phyloP scores from a whole-genome alignment of 1,139 yeast genomes.

The Suhomyces panamericanus region DNA sequence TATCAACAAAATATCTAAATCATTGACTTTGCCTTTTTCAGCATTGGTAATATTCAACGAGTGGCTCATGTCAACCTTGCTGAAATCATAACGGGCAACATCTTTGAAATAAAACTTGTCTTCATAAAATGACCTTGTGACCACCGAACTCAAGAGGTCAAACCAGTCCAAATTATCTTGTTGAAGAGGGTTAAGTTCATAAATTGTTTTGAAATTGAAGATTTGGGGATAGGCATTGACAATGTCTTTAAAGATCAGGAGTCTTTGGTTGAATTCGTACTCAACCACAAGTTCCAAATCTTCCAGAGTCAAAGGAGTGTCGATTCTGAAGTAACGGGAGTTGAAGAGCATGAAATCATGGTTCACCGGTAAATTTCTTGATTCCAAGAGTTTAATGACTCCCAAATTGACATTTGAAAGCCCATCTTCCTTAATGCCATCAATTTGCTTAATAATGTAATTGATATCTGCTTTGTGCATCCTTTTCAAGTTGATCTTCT shows the following conservation, averaged over 20 bases:
- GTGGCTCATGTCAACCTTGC: constrained; percentile 34
- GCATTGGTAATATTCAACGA: constrained; percentile 18
- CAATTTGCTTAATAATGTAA: constrained; percentile 14
- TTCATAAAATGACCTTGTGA: constrained; percentile 51
- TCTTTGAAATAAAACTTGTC: constrained; percentile 36
- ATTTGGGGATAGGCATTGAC: constrained; percentile 31
- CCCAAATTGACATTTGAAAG: constrained; percentile 4
- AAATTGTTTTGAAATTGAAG: constrained; percentile 22
- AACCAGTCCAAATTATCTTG: constrained; percentile 41
- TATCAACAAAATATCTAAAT: constrained; percentile 55
- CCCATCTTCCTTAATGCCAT: constrained; percentile 8
- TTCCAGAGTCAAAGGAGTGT: constrained; percentile 18
- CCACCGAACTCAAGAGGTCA: constrained; percentile 43
- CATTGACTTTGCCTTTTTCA: constrained; percentile 17
- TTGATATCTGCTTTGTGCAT: constrained; percentile 17
- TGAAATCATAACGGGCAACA: constrained; percentile 43
- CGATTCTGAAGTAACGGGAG: constrained; percentile 43
- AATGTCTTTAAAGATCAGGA: constrained; percentile 31
- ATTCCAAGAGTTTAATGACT: constrained; percentile 22
- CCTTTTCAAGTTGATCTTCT: constrained; percentile 4
- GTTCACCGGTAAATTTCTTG: constrained; percentile 33
- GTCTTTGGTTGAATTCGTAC: constrained; percentile 39
- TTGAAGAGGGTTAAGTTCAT: constrained; percentile 22
- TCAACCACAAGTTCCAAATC: constrained; percentile 33
- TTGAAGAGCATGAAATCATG: constrained; percentile 41